A percentile compares a stretch with the other conserved stretches of the same genome.
These are phyloP conservation scores for Eimeria necatrix DNA, from an alignment of 169 alveolate genomes.

Conservation along the genomic window DNA sequence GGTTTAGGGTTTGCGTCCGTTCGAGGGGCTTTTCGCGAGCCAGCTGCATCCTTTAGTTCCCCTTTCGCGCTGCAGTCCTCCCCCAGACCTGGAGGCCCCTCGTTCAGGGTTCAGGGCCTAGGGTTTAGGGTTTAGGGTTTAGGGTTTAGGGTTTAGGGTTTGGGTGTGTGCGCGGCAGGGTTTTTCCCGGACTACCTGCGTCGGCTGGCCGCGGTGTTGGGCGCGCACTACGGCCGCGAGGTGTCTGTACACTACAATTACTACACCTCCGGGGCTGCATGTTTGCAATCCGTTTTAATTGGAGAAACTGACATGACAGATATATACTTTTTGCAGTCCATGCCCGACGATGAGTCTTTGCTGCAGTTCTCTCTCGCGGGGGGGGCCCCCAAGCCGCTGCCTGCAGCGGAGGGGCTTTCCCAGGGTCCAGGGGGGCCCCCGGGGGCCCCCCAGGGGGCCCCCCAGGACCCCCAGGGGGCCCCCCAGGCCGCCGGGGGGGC, in stretches of 20 bases:
- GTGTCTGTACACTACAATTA: slow-evolving; percentile 41
- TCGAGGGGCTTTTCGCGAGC: slow-evolving; percentile 43
- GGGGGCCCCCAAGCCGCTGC: neutral
- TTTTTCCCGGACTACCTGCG: slow-evolving; percentile 67
- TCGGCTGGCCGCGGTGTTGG: neutral
- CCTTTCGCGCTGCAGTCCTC: too few relatives aligned
- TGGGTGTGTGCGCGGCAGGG: slow-evolving; percentile 17
- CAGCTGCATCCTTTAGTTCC: slow-evolving; percentile 5
- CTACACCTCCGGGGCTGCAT: slow-evolving; percentile 40
- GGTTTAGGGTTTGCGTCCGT: slow-evolving; percentile 5
- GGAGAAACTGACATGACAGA: slow-evolving; percentile 78
- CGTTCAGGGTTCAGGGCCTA: neutral
- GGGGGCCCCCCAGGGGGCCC: neutral
- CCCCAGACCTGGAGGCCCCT: too few relatives aligned
- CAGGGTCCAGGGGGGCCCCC: too few relatives aligned
- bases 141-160: slow-evolving; percentile 50
- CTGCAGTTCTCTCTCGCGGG: neutral
- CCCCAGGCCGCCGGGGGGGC: slow-evolving; percentile 32
- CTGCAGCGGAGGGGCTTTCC: too few relatives aligned
- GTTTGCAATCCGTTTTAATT: slow-evolving; percentile 17
- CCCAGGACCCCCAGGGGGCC: neutral
- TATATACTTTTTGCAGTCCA: slow-evolving; percentile 68
- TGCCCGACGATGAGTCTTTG: slow-evolving; percentile 60
- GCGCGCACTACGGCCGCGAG: neutral
- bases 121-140: slow-evolving; percentile 35